Evolutionary conservation across 2,329 filamentous ascomycete species (phyloP), one percentile per base, ranked within the genome.

Genomic region (Myriosclerotinia duriaeana): DNA sequence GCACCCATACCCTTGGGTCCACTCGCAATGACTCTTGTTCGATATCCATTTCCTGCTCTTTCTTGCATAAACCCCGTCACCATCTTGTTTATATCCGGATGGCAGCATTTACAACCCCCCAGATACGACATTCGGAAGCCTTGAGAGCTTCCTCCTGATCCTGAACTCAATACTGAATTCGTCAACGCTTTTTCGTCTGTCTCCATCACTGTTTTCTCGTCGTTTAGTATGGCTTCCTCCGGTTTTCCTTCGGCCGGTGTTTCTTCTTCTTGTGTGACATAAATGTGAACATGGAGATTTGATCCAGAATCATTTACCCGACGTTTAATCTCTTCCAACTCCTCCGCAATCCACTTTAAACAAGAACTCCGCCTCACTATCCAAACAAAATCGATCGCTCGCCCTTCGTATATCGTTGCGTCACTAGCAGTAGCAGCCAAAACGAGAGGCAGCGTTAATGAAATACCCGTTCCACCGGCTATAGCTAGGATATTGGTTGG

Each of bases 321-420:
- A 5, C 77, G 77, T 12, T 89, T 76, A 8, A 79, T 69, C 2
- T 67, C 67, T 14, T 81, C 78, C 14, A 90, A 77, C 74, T 91
- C 88, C 7, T 78, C 72, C 36, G 78, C 76, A 12, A 90, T 78
- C 87, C 88, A 91, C 26, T 80, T 78, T 20, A 85, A 75, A 68
- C 90, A 84, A 8, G 76, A 74, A 8, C 78, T 78, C 52, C 83
- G 81, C 17, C 87, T 81, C 48, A 90, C 79, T 1, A 84, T 83
- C 88, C 88, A 91, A 66, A 89, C 78, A n/a, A 91, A 82, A 71
- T 87, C 83, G 2, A 89, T 74, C 67, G 79, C 69, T 12, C 63
- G 26, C 44, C 54, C 54, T 52, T 44, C 48, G 50, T 67, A 54
- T 4, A 34, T 30, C 22, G 54, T 44, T 22, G 56, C 42, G 14